Base-by-base conservation (phyloP, 2,329 filamentous ascomycete genomes). In the Calonectria naviculata region DNA sequence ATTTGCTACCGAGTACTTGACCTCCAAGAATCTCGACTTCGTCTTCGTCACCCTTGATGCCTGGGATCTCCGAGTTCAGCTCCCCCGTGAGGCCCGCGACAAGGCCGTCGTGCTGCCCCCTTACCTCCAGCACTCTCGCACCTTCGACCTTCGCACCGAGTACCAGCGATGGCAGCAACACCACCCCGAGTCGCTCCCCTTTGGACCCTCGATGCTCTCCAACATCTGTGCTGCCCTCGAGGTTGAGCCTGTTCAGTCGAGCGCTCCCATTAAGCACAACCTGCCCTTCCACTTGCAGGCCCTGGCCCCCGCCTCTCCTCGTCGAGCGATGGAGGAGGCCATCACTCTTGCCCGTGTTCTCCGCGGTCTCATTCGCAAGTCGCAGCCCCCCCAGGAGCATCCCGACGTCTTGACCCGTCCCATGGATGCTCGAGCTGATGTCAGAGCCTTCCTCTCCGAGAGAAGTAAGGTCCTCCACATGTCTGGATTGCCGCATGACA, bases 121-220 rank as follows among this genome's bases (percentile, higher is more conserved):
- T 12, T 99, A 99, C 84, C 90, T 99, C 71, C 97, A 99, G 87
- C 97, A 99, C 87, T 98, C 97, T 44, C 93, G 97, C 72, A 98
- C 96, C 69, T 99, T 98, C 82, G 97, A 98, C 82, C 90, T 99
- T 69, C 94, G 97, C 74, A 97, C 95, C 80, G 97, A 99, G 86
- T 99, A 99, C 83, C 95, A 98, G 86, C 91, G 95, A 82, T 99
- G 97, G 95, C 97, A 98, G 85, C 95, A 97, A 80, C 96, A 98
- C 84, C 97, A 99, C 81, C 97, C 97, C 44, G 97, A 99, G 86
- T 98, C 96, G 68, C 90, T 99, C 66, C 96, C 97, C 3, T 99
- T 98, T 81, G 97, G 96, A 21, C 96, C 97, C 61, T 98, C 95
- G 70, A 97, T 97, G 83, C 89, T 99, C 75, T 93, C 95, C 78